Evolutionary conservation across 2,329 filamentous ascomycete genomes (phyloP).

Genomic region (Sphaerulina musiva): DNA sequence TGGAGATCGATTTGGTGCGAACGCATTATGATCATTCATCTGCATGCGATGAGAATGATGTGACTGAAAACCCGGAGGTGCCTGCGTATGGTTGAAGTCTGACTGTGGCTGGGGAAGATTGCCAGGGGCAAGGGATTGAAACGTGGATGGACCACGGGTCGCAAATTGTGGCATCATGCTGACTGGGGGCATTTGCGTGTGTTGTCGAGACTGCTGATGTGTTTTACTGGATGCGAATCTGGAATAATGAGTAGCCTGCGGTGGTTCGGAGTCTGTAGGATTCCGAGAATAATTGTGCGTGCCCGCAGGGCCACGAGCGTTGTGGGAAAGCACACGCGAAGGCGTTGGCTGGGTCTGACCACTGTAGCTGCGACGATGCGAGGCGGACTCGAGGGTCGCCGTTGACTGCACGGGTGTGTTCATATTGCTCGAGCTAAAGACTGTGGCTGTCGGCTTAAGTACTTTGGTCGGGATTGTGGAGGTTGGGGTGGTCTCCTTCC

Average conservation of each 20-base stretch:
- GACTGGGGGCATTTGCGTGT: neutral
- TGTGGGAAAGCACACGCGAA: neutral
- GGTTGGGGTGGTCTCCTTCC: neutral
- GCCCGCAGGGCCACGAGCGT: slow-evolving; percentile 8
- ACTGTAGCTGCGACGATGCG: slow-evolving; percentile 3
- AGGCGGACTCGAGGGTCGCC: neutral
- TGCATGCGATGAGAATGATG: neutral
- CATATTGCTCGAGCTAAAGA: slow-evolving; percentile 1
- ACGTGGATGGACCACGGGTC: slow-evolving; percentile 2
- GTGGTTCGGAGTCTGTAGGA: neutral
- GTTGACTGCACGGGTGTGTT: slow-evolving; percentile 1
- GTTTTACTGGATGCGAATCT: neutral
- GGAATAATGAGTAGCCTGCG: neutral
- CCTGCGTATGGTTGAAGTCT: neutral
- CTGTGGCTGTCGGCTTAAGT: slow-evolving; percentile 1
- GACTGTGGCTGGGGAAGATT: neutral
- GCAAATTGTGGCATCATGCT: slow-evolving; percentile 1
- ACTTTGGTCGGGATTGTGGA: neutral
- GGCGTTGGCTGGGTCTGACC: neutral
- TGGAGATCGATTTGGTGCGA: neutral
- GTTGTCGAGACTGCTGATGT: neutral
- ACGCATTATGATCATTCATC: neutral
- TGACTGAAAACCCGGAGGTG: slow-evolving; percentile 1
- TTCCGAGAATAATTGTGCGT: slow-evolving; percentile 7
- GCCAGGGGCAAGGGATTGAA: neutral